A percentile compares a stretch with the other conserved stretches of the same genome.
These are phyloP conservation scores for Exophiala viscosa DNA, from an alignment of 2,329 filamentous ascomycete genomes.

Conservation along the genomic window DNA sequence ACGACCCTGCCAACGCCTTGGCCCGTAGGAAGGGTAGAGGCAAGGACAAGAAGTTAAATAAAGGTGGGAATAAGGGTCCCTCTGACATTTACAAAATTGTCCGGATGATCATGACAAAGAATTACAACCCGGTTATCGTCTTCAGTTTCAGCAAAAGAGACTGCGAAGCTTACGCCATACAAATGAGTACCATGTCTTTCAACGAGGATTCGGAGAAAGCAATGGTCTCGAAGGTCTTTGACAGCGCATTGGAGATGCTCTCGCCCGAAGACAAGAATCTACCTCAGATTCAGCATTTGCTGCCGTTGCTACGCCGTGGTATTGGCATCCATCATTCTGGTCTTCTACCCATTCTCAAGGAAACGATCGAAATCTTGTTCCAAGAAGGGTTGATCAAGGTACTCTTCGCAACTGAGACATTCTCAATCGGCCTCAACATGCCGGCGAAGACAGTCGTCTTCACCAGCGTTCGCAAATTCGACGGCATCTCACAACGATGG, in stretches of 20 bases:
- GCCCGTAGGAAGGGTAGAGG: constrained; percentile 81
- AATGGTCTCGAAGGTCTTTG: constrained; percentile 91
- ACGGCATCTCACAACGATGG: constrained; percentile 75
- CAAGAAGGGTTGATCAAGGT: constrained; percentile 98
- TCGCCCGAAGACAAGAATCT: constrained; percentile 86
- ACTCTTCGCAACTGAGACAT: constrained; percentile 95
- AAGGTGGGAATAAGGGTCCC: constrained; percentile 69
- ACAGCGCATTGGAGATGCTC: constrained; percentile 85
- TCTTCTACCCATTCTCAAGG: constrained; percentile 89
- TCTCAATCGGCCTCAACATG: constrained; percentile 98
- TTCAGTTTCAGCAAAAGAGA: constrained; percentile 99
- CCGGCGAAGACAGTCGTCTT: constrained; percentile 99
- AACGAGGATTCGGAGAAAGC: constrained; percentile 94
- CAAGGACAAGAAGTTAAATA: constrained; percentile 88
- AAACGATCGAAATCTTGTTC: constrained; percentile 98
- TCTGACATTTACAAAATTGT: constrained; percentile 97
- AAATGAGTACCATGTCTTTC: constrained; percentile 83
- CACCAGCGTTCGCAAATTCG: constrained; percentile 91
- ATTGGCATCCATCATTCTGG: constrained; percentile 98
- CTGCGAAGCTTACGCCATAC: constrained; percentile 83
- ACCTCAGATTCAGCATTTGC: constrained; percentile 84
- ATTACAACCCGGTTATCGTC: constrained; percentile 95
- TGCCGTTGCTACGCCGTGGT: constrained; percentile 82
- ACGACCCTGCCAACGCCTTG: constrained; percentile 73
- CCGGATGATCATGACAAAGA: constrained; percentile 97